Evolutionary conservation across 805 yeast species (phyloP).

Genomic region (Metschnikowia gruessii): DNA sequence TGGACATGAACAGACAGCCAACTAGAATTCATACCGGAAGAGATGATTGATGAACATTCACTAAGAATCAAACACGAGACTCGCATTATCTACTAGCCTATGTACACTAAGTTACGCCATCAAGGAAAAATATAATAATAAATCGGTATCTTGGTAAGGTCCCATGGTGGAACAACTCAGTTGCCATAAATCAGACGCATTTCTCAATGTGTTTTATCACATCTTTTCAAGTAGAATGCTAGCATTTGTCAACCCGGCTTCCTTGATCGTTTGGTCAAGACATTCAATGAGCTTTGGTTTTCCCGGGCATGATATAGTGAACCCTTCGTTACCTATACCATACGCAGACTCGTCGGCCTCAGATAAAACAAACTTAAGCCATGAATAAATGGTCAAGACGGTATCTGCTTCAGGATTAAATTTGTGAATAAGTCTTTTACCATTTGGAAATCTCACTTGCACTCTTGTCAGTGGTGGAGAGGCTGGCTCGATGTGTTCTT

Average conservation of each 20-base stretch:
- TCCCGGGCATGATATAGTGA: constrained; percentile 34
- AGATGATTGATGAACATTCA: neutral
- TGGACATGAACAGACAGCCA: constrained; percentile 9
- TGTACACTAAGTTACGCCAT: no score
- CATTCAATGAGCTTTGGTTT: constrained; percentile 51
- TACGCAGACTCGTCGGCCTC: constrained; percentile 45
- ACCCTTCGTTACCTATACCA: constrained; percentile 40
- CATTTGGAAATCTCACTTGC: constrained; percentile 86
- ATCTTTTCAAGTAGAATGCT: constrained; percentile 62
- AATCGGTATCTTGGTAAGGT: neutral
- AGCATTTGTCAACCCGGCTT: constrained; percentile 80
- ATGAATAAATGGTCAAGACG: constrained; percentile 59
- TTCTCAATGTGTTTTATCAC: no score
- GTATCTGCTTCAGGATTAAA: constrained; percentile 53
- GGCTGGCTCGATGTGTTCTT: constrained; percentile 62
- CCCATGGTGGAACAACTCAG: neutral
- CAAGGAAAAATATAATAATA: no score
- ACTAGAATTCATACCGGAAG: constrained; percentile 1
- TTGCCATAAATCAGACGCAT: neutral
- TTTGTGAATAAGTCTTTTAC: constrained; percentile 74
- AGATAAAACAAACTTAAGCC: constrained; percentile 58
- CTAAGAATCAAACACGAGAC: no score
- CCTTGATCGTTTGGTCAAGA: constrained; percentile 59
- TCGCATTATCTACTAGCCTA: neutral
- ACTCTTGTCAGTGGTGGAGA: constrained; percentile 64